Percentiles rank a stretch among this genome's conserved stretches.
Evolutionary conservation across 164 flowering plant species (phyloP).

Genomic region (Euptelea pleiosperma): DNA sequence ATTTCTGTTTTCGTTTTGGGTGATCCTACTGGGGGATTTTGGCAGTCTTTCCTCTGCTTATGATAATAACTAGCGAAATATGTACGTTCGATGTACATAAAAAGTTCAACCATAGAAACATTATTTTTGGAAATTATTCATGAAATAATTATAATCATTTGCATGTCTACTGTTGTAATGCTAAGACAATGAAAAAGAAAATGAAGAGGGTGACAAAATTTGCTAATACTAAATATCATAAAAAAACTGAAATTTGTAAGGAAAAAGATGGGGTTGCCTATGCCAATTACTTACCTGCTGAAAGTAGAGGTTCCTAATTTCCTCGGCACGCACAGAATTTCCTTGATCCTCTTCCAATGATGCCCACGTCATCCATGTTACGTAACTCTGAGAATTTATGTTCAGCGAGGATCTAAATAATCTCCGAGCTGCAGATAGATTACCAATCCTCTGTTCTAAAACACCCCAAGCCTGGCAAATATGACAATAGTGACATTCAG

Average conservation of each 20-base stretch:
- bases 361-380: constrained; percentile 99
- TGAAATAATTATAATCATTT: too few relatives aligned
- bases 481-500: not conserved
- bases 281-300: constrained; percentile 59
- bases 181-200: not conserved
- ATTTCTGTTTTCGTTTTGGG: too few relatives aligned
- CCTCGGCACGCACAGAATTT: constrained; percentile 80
- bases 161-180: not conserved
- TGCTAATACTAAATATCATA: not conserved
- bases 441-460: constrained; percentile 80
- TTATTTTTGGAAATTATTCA: too few relatives aligned
- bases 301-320: constrained; percentile 83
- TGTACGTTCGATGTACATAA: not conserved
- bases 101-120: not conserved
- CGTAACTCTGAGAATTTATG: constrained; percentile 84
- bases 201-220: not conserved
- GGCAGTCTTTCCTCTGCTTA: not conserved
- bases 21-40: too few relatives aligned
- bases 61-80: not conserved
- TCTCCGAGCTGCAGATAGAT: constrained; percentile 82
- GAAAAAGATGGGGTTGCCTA: not conserved
- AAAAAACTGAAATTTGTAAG: not conserved
- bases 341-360: constrained; percentile 89
- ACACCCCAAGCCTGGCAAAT: constrained; percentile 94
- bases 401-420: constrained; percentile 79